Conservation (phyloP, 83 land plant species). For the Diphasiastrum complanatum region DNA sequence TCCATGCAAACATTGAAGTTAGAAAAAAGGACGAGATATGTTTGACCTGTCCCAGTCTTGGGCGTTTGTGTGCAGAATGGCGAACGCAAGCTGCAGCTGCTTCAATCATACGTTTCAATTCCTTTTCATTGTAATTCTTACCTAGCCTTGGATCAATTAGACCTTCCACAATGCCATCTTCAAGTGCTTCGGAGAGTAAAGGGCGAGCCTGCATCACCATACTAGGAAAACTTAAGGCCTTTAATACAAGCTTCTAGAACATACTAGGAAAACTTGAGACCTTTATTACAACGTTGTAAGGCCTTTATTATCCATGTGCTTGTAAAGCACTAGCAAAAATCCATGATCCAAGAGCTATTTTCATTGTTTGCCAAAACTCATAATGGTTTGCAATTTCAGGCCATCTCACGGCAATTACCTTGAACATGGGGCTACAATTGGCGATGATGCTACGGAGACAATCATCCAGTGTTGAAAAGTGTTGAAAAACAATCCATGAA, state of each 20-base stretch:
- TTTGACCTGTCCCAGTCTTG: conserved; percentile 83
- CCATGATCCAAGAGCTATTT: no score
- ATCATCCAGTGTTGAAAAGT: no score
- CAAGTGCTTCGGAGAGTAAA: conserved; percentile 50
- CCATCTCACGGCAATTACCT: no score
- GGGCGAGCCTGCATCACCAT: conserved; percentile 66
- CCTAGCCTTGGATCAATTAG: conserved; percentile 55
- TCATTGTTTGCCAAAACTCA: no score
- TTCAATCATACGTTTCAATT: conserved; percentile 70
- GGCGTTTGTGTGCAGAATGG: conserved; percentile 76
- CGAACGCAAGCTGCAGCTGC: conserved; percentile 90
- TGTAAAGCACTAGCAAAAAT: no score
- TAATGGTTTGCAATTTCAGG: no score
- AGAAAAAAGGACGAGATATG: not conserved
- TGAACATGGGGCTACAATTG: no score
- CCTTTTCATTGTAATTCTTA: conserved; percentile 43
- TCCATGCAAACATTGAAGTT: not conserved
- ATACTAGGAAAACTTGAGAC: no score
- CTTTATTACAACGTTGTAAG: no score
- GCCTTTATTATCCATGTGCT: no score
- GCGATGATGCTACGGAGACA: no score
- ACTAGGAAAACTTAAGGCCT: not conserved
- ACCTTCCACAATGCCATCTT: conserved; percentile 52
- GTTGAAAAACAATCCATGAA: not conserved
- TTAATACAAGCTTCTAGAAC: no score